Percentiles rank a stretch among this genome's conserved stretches.
These are phyloP conservation scores for Penicillium sclerotigenum DNA, from an alignment of 2,329 filamentous ascomycete species.

Conservation along the genomic window DNA sequence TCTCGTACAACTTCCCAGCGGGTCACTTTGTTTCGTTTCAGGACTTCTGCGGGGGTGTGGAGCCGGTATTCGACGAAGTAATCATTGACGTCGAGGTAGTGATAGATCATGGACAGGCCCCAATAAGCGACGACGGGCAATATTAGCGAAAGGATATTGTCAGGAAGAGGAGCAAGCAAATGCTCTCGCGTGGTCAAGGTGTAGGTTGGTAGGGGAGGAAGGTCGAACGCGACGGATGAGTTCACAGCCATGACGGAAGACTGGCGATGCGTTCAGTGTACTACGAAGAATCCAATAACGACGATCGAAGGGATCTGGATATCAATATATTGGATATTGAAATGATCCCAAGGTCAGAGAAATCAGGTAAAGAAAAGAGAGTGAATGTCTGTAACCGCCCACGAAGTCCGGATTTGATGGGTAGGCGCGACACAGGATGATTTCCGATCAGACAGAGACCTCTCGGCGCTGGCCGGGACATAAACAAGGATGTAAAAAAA, in stretches of 20 bases:
- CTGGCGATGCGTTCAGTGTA: neutral
- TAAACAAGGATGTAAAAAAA: neutral
- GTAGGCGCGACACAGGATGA: constrained; percentile 2
- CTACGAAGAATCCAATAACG: neutral
- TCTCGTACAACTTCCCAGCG: constrained; percentile 84
- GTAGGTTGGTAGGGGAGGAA: constrained; percentile 86
- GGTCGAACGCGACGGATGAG: constrained; percentile 46
- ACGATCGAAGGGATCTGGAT: neutral
- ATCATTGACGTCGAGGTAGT: constrained; percentile 80
- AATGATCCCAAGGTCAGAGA: neutral
- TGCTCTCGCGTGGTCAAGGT: constrained; percentile 66
- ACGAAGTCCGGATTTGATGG: constrained; percentile 9
- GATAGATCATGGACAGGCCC: constrained; percentile 79
- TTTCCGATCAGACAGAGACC: neutral
- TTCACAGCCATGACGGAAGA: constrained; percentile 35
- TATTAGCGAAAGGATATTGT: constrained; percentile 73
- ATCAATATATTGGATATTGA: neutral
- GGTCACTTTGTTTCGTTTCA: constrained; percentile 80
- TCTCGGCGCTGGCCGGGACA: neutral
- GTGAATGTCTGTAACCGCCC: constrained; percentile 1
- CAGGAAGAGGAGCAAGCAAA: constrained; percentile 73
- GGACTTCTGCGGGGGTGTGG: constrained; percentile 88
- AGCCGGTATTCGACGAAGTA: constrained; percentile 87
- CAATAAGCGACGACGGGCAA: constrained; percentile 84
- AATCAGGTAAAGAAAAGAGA: constrained; percentile 1